These are phyloP conservation scores for Suhomyces prunicola DNA, from an alignment of 805 yeast species.

Conservation along the genomic window DNA sequence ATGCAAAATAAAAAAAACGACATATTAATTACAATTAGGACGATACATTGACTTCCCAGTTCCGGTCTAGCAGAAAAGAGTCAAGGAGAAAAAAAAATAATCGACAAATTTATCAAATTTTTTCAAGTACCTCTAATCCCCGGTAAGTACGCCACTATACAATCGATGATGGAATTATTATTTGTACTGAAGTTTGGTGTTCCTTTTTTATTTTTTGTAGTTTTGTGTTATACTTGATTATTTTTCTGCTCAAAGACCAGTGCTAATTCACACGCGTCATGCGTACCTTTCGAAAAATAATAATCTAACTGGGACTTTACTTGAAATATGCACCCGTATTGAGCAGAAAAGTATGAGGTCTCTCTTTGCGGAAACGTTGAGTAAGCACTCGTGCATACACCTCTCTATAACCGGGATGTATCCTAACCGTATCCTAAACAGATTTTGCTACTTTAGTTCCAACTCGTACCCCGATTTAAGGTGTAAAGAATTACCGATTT, in stretches of 20 bases:
- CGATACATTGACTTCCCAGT: background rate
- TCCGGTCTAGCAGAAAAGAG: background rate
- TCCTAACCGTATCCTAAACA: background rate
- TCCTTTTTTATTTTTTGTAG: background rate
- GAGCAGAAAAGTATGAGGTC: background rate
- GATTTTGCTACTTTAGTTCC: background rate
- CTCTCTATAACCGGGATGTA: background rate
- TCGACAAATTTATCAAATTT: background rate
- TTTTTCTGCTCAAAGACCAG: background rate
- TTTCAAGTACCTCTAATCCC: background rate
- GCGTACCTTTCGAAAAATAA: background rate
- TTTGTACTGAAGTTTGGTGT: background rate
- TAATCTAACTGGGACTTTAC: background rate
- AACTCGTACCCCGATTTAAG: background rate
- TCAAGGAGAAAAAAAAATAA: background rate
- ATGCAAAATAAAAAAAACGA: background rate
- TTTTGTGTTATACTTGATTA: background rate
- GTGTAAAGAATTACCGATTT: background rate
- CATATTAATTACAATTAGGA: background rate
- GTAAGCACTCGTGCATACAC: background rate
- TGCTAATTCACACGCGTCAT: background rate
- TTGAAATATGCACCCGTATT: slow-evolving; percentile 1
- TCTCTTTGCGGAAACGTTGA: background rate
- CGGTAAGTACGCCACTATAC: background rate
- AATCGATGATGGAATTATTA: slow-evolving; percentile 1